phyloP scores from a whole-genome alignment of 768 basidiomycete species.

The Lactarius pseudohatsudake region DNA sequence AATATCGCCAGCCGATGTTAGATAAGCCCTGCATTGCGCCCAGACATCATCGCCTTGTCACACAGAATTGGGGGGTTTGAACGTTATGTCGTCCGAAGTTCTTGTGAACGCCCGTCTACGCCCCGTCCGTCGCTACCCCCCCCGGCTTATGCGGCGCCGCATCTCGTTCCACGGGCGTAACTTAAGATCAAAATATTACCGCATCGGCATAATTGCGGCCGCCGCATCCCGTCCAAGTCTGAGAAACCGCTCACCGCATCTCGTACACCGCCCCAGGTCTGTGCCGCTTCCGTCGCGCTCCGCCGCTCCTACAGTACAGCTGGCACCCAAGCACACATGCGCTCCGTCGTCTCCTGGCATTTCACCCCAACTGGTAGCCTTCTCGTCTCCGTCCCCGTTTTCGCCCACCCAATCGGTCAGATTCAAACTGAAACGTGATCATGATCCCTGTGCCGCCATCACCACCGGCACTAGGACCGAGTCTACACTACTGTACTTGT shows the following conservation, averaged over 20 bases:
- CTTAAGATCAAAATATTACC: constrained; percentile 11
- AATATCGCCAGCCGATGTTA: constrained; percentile 20
- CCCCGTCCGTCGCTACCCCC: not conserved
- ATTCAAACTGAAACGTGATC: not conserved
- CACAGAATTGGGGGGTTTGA: not conserved
- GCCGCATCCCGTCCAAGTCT: not conserved
- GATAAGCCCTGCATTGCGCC: constrained; percentile 6
- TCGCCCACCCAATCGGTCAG: not conserved
- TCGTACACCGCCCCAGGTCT: not conserved
- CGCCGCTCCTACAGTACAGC: not conserved
- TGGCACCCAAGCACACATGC: not conserved
- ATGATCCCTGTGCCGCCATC: not conserved
- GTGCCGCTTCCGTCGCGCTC: constrained; percentile 5
- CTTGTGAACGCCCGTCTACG: not conserved
- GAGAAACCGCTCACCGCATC: not conserved
- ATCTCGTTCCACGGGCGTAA: constrained; percentile 1
- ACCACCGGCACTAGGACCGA: not conserved
- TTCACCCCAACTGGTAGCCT: not conserved
- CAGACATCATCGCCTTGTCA: not conserved
- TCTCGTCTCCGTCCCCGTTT: not conserved
- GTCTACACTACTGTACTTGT: not conserved
- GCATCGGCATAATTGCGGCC: not conserved
- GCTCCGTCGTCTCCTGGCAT: not conserved
- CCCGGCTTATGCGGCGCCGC: not conserved
- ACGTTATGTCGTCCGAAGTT: not conserved